Evolutionary conservation across 208 protist species (phyloP).

Genomic region (Leishmania arabica): DNA sequence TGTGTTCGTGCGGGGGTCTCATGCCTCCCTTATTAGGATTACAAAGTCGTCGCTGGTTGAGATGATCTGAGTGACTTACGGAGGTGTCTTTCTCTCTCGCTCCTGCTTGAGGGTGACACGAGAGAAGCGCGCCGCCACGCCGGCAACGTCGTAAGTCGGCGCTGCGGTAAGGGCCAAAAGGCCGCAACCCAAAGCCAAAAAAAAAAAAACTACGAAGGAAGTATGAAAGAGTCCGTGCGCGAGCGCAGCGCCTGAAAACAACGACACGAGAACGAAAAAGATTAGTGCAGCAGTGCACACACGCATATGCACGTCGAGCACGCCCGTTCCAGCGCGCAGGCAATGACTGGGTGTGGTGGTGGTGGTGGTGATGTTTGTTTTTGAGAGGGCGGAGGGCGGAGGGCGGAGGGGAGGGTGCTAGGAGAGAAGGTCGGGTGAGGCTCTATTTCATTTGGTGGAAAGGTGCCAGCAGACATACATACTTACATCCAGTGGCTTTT

Average conservation of each 20-base stretch:
- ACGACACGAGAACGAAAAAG: background rate
- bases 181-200: background rate
- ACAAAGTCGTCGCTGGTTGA: background rate
- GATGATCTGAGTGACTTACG: background rate
- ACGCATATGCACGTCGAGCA: background rate
- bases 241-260: background rate
- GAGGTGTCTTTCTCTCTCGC: background rate
- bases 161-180: background rate
- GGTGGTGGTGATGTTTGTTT: background rate
- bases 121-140: background rate
- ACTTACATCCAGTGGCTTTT: background rate
- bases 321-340: background rate
- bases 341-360: background rate
- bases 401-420: background rate
- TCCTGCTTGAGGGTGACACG: background rate
- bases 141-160: background rate
- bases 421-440: background rate
- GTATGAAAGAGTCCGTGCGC: background rate
- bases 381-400: background rate
- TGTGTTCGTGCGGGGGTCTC: background rate
- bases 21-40: background rate
- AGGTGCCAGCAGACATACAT: background rate
- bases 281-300: background rate
- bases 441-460: background rate
- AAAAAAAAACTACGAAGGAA: background rate